Base-by-base conservation (phyloP, 208 protist genomes). In the Polymyxa betae region DNA sequence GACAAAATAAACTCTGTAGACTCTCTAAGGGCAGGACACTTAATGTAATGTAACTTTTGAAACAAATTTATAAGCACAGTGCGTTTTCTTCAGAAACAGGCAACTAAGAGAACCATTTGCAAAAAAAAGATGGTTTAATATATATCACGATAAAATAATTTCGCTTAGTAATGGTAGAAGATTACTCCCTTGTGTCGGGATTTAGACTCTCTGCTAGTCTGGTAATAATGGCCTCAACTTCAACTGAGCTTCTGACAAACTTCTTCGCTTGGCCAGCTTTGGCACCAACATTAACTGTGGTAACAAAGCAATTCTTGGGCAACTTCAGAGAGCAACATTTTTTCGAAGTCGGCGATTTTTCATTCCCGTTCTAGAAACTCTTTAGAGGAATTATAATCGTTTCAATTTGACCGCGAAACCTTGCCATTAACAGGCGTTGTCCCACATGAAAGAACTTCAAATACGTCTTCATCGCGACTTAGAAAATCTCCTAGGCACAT, bases 231-330 rank as follows among this genome's bases (percentile, higher is more conserved):
- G 5, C 12, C 40, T 82, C 72, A 43, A 82, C 72, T n/a, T 82
- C 72, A n/a, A 82, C 72, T 5, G 72, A 82, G 72, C 72, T 82
- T 35, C 72, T 5, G 16, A 82, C 72, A n/a, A 45, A 82, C n/a
- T 82, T 82, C n/a, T 45, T 82, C 72, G 72, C 72, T 12, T 82
- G 72, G 5, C 72, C 72, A 20, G 72, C 72, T n/a, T 82, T 82
- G 35, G 72, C 72, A 5, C 72, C 72, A 43, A 82, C 72, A 43
- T 82, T 82, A 20, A 82, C 40, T 20, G 72, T 82, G 12, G 72
- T n/a, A n/a, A 82, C 40, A 82, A 38, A 82, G 72, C 72, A 82
- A 20, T 5, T 38, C 40, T 43, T 82, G 72, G 72, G 72, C 35
- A 82, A n/a, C 35, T 43, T 45, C 5, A 35, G 5, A 38, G 72